A percentile compares a stretch with the other conserved stretches of the same genome.
Evolutionary conservation across 2,329 filamentous ascomycete genomes (phyloP).

Genomic region (Colletotrichum plurivorum): DNA sequence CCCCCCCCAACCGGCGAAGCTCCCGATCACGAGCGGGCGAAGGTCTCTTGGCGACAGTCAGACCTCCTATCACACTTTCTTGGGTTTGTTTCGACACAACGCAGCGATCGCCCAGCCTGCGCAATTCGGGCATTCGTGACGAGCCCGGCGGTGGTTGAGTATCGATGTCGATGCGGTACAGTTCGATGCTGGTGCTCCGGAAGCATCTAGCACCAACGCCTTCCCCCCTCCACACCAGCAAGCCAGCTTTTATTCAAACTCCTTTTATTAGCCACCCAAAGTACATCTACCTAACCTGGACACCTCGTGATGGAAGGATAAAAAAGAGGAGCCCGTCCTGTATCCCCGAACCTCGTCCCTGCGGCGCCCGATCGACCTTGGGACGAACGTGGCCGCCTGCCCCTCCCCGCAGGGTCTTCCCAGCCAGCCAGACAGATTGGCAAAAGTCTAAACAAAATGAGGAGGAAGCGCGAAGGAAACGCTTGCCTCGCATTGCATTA

Average conservation of each 20-base stretch:
- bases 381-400: conserved; percentile 17
- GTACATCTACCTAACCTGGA: too few species aligned
- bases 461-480: neutral
- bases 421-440: neutral
- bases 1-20: neutral
- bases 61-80: conserved; percentile 28
- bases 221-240: too few species aligned
- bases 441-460: conserved; percentile 18
- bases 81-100: conserved; percentile 16
- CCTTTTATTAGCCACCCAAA: too few species aligned
- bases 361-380: conserved; percentile 5
- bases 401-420: conserved; percentile 11
- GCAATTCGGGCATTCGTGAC: too few species aligned
- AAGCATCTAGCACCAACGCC: too few species aligned
- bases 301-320: neutral
- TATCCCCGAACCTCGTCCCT: neutral
- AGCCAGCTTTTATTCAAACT: too few species aligned
- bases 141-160: too few species aligned
- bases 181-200: too few species aligned
- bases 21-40: neutral
- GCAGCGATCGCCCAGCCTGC: neutral
- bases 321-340: neutral
- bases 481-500: neutral
- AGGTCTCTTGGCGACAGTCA: conserved; percentile 20
- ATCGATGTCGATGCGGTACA: too few species aligned